Conservation (phyloP, 2,329 filamentous ascomycete species). For the Penicillium glabrum region DNA sequence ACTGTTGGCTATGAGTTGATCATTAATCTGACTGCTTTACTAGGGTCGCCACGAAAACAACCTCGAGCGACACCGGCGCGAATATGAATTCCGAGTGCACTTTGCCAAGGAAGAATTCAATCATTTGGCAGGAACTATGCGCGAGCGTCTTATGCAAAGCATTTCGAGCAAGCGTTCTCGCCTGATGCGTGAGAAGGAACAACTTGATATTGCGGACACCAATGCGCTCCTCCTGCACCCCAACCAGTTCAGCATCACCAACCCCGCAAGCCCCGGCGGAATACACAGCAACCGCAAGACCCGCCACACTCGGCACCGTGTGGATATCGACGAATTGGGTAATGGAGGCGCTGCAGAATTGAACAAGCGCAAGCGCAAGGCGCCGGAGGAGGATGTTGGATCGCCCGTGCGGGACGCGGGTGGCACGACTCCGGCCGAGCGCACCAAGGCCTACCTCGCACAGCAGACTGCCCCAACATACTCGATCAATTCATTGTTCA, state of each 20-base stretch:
- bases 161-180: constrained; percentile 58
- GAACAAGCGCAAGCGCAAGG: constrained; percentile 60
- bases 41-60: constrained; percentile 60
- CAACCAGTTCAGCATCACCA: constrained; percentile 65
- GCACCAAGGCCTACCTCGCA: constrained; percentile 54
- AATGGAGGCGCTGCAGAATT: constrained; percentile 49
- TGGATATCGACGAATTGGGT: constrained; percentile 54
- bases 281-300: constrained; percentile 63
- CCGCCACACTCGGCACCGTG: constrained; percentile 59
- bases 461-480: constrained; percentile 61
- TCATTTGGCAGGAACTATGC: constrained; percentile 58
- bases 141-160: constrained; percentile 60
- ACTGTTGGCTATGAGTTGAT: background rate
- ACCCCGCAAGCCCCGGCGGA: constrained; percentile 63
- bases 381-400: constrained; percentile 57
- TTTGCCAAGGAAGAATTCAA: constrained; percentile 65
- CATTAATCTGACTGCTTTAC: background rate
- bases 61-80: constrained; percentile 56
- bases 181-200: constrained; percentile 65
- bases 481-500: constrained; percentile 65
- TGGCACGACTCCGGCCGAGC: constrained; percentile 50
- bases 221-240: constrained; percentile 65
- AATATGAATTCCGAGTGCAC: constrained; percentile 60
- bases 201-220: constrained; percentile 65
- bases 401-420: constrained; percentile 56